phyloP scores from a whole-genome alignment of 768 basidiomycete genomes.

The Phaffia australis region DNA sequence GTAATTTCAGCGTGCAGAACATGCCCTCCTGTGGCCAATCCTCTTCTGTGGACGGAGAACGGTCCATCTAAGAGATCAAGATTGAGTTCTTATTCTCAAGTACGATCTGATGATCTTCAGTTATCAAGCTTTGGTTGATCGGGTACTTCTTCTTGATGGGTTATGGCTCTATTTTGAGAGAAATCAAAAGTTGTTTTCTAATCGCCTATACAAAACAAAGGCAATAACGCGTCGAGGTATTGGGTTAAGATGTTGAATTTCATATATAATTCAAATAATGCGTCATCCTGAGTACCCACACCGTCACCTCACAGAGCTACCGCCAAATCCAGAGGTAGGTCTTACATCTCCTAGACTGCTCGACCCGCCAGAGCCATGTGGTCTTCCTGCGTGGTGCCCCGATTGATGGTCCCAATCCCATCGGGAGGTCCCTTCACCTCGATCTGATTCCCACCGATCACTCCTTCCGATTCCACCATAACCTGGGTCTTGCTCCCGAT shows the following conservation, averaged over 20 bases:
- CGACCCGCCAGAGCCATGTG: background rate
- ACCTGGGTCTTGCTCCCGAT: background rate
- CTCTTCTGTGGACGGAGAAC: background rate
- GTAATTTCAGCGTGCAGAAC: slow-evolving; percentile 21
- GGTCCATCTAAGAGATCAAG: too few relatives aligned
- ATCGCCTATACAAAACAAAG: too few relatives aligned
- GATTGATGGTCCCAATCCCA: background rate
- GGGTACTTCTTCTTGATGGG: too few relatives aligned
- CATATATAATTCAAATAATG: too few relatives aligned
- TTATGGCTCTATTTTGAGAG: too few relatives aligned
- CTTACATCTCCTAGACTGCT: slow-evolving; percentile 1
- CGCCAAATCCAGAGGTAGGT: slow-evolving; percentile 13
- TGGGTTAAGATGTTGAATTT: too few relatives aligned
- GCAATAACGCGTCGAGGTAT: too few relatives aligned
- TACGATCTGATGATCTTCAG: too few relatives aligned
- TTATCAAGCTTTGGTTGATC: too few relatives aligned
- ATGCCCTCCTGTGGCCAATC: slow-evolving; percentile 15
- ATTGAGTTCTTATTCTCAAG: too few relatives aligned
- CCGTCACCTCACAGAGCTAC: slow-evolving; percentile 8
- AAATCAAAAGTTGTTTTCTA: too few relatives aligned
- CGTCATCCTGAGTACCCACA: too few relatives aligned
- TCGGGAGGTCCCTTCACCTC: slow-evolving; percentile 12
- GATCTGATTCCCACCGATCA: background rate
- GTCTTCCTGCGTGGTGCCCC: background rate
- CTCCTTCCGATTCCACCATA: slow-evolving; percentile 1